Percentiles rank a stretch among this genome's conserved stretches.
Conservation (phyloP, 1,139 yeast genomes). For the Pneumocystis sp. region DNA sequence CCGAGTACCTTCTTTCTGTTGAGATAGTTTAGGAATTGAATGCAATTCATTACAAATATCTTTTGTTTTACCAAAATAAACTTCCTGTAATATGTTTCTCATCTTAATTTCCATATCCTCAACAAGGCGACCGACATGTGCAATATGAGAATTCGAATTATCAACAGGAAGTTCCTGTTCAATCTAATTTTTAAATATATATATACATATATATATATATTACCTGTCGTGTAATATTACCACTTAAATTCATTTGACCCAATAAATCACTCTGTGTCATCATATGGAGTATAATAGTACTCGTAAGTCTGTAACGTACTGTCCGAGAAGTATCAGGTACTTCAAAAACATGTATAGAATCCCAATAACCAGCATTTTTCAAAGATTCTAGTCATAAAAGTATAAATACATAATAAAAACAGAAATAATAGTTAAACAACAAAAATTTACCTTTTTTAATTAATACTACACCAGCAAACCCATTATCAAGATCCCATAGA, state of each 20-base stretch:
- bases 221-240: constrained; percentile 65
- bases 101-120: constrained; percentile 83
- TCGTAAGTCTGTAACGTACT: constrained; percentile 61
- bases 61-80: constrained; percentile 85
- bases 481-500: constrained; percentile 61
- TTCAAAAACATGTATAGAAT: constrained; percentile 84
- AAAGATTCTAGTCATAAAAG: constrained; percentile 10
- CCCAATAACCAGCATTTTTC: constrained; percentile 52
- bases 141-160: constrained; percentile 48
- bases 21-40: constrained; percentile 23
- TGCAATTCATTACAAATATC: constrained; percentile 68
- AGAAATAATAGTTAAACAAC: background rate
- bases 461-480: constrained; percentile 83
- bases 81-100: constrained; percentile 79
- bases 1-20: background rate
- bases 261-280: constrained; percentile 21
- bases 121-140: constrained; percentile 68
- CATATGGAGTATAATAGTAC: constrained; percentile 74
- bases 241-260: constrained; percentile 47
- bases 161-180: constrained; percentile 36
- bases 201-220: background rate
- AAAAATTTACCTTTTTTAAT: constrained; percentile 49
- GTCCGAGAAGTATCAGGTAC: constrained; percentile 36
- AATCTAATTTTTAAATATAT: constrained; percentile 21
- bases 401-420: background rate